These are phyloP conservation scores for Rhododendron williamsianum DNA, from an alignment of 148 eudicot genomes.

Conservation along the genomic window DNA sequence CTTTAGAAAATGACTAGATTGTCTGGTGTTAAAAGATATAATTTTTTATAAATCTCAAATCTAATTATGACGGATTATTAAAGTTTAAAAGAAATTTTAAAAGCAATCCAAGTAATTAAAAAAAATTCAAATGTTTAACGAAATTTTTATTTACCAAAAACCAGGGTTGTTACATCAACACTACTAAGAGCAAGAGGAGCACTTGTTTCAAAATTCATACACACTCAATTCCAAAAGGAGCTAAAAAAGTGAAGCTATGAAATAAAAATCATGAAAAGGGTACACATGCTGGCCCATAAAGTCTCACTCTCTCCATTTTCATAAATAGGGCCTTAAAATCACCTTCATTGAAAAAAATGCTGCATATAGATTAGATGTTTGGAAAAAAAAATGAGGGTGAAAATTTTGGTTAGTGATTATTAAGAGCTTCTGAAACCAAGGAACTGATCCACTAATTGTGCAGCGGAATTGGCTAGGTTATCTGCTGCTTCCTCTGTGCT, in stretches of 20 bases:
- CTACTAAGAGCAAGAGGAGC: no score
- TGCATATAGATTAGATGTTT: not conserved
- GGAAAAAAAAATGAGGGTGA: not conserved
- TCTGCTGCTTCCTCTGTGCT: slow-evolving; percentile 75
- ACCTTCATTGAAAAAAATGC: not conserved
- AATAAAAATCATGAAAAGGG: not conserved
- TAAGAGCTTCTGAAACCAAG: slow-evolving; percentile 47
- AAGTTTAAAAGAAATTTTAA: no score
- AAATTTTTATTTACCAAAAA: no score
- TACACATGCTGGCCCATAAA: not conserved
- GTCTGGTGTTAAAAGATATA: no score
- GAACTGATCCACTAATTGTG: slow-evolving; percentile 47
- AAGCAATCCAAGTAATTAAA: no score
- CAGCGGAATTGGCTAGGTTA: slow-evolving; percentile 53
- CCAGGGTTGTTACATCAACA: no score
- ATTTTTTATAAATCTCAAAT: no score
- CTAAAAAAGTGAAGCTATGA: not conserved
- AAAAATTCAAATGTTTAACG: no score
- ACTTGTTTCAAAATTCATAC: not conserved
- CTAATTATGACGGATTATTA: no score
- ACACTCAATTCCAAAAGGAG: not conserved
- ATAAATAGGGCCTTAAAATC: not conserved
- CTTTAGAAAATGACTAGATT: no score
- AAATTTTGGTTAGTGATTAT: not conserved
- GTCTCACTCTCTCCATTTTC: not conserved